phyloP scores from a whole-genome alignment of 441 rosid genomes.

The Codiaeum variegatum region DNA sequence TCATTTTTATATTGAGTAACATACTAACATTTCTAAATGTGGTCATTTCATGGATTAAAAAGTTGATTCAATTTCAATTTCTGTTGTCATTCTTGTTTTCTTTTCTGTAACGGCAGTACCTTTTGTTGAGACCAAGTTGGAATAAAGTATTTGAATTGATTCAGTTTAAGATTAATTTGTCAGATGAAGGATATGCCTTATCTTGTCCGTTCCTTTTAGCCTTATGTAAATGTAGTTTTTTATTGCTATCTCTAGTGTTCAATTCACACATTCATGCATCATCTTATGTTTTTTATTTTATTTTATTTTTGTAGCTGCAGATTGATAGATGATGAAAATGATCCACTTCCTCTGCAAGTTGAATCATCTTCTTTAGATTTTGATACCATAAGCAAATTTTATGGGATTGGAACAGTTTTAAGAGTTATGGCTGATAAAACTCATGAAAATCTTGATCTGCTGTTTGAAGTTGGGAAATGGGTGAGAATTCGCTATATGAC shows the following conservation, averaged over 20 bases:
- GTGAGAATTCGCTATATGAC: slow-evolving; percentile 15
- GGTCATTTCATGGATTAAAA: background rate
- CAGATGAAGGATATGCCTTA: background rate
- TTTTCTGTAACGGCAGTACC: background rate
- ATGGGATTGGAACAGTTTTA: slow-evolving; percentile 16
- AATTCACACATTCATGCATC: background rate
- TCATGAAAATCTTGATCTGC: slow-evolving; percentile 16
- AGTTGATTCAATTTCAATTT: background rate
- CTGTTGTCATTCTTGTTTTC: background rate
- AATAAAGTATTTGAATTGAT: background rate
- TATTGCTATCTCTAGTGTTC: background rate
- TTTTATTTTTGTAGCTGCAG: background rate
- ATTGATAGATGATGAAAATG: background rate
- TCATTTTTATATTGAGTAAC: background rate
- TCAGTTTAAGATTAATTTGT: background rate
- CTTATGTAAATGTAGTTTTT: no score
- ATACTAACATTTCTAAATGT: background rate
- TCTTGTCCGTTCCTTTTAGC: background rate
- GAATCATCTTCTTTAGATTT: background rate
- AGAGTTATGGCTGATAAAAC: slow-evolving; percentile 13
- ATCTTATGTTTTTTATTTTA: background rate
- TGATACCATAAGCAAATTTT: slow-evolving; percentile 9
- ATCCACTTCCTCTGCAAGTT: slow-evolving; percentile 12
- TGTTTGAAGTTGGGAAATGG: slow-evolving; percentile 19
- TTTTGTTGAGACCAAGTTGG: background rate